Conservation (phyloP, 345 rosid genomes). For the Salix brachista region DNA sequence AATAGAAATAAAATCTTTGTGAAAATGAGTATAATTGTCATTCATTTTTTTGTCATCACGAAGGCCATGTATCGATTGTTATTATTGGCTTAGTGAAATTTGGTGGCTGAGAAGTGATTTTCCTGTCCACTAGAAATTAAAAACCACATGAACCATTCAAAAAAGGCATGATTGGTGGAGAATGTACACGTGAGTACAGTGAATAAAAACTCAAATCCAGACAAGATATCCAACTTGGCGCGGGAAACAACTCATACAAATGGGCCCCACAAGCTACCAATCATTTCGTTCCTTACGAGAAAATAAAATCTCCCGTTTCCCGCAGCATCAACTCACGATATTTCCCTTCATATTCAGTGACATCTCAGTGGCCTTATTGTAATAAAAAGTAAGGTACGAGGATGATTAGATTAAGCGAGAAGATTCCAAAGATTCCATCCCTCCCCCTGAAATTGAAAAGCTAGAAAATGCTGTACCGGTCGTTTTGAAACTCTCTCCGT, state of each 20-base stretch:
- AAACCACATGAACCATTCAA: background rate
- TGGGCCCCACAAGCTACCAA: background rate
- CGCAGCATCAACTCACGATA: background rate
- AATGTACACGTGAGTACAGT: background rate
- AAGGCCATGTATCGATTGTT: too few species aligned
- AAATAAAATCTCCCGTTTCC: background rate
- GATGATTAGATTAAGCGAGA: background rate
- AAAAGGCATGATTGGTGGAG: background rate
- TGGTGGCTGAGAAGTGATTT: background rate
- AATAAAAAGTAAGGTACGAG: background rate
- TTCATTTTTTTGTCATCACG: too few species aligned
- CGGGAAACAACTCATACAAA: background rate
- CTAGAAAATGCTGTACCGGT: constrained; percentile 12
- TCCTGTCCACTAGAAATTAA: background rate
- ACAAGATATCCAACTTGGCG: background rate
- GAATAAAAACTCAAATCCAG: background rate
- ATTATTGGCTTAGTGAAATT: background rate
- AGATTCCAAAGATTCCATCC: constrained; percentile 30
- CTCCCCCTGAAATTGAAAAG: constrained; percentile 20
- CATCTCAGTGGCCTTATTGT: background rate
- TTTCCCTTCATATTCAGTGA: background rate
- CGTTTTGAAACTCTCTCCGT: background rate
- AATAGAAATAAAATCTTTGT: too few species aligned
- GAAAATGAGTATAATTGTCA: too few species aligned
- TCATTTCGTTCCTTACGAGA: background rate